Evolutionary conservation across 164 flowering plant species (phyloP), one percentile per base, ranked within the genome.

Genomic region (Warburgia ugandensis): DNA sequence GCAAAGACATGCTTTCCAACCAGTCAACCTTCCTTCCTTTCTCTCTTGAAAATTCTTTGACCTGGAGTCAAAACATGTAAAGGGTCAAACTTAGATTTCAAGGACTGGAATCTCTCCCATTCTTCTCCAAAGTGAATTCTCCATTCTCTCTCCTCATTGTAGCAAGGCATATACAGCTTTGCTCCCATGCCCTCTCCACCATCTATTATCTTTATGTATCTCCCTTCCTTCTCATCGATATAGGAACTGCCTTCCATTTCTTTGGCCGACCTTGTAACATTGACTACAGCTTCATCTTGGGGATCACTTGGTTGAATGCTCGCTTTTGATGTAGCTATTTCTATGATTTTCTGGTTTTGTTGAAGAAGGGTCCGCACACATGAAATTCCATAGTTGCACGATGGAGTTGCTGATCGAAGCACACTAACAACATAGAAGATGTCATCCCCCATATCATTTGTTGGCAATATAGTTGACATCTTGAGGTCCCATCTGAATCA

Each of bases 61-160:
- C 61, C 61, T 2, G 61, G 61, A 59, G 36, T 17, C 55, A 59
- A 36, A 32, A 59, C 17, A 17, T 59, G 32, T 4, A 41, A 26
- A 6, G 62, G 62, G 19, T 59, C 55, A 45, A 32, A 59, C 23
- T 59, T 49, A 27, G 37, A 31, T 36, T 59, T 59, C 28, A 59
- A n/a, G 1, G 28, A 50, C 14, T 12, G 20, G 32, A 50, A 50
- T 21, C 36, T 50, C 28, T 43, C 44, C 62, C 62, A 59, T 11
- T 58, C 26, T 31, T 49, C 48, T 30, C 49, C 62, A 50, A 44
- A 59, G 29, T 60, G 63, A 6, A 7, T 27, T 16, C 14, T 45
- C 63, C 63, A 60, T 29, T 52, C 63, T 21, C 27, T 14, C 19
- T 52, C 46, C 36, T 45, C 35, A 32, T 22, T 36, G 52, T 10